phyloP scores from a whole-genome alignment of 176 grass and related monocot species.

The Lolium rigidum region DNA sequence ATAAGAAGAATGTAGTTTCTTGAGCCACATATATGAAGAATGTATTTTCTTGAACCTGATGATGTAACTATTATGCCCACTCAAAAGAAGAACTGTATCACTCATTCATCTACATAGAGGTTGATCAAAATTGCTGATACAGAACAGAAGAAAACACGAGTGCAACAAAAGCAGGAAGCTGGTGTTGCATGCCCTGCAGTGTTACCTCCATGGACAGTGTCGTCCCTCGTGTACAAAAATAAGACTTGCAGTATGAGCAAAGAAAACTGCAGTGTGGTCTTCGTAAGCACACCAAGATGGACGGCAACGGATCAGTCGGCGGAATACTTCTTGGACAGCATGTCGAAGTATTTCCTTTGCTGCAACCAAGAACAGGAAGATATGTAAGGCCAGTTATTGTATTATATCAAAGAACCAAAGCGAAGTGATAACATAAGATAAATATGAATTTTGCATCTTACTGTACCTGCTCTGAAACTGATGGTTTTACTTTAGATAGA shows the following conservation, averaged over 20 bases:
- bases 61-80: not conserved
- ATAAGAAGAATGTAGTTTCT: too few species aligned
- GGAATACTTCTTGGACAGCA: conserved; percentile 49
- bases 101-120: not conserved
- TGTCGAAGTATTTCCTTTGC: conserved; percentile 66
- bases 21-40: too few species aligned
- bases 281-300: not conserved
- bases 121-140: not conserved
- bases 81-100: not conserved
- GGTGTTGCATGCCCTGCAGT: not conserved
- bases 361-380: conserved; percentile 30
- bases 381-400: not conserved
- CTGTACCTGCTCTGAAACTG: conserved; percentile 76
- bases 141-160: not conserved
- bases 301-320: conserved; percentile 11
- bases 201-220: too few species aligned
- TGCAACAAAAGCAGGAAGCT: not conserved
- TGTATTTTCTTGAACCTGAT: too few species aligned
- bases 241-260: not conserved
- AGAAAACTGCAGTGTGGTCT: not conserved
- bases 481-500: conserved; percentile 70
- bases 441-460: not conserved
- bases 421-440: not conserved
- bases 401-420: not conserved
- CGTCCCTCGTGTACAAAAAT: not conserved